Evolutionary conservation across 2,329 filamentous ascomycete genomes (phyloP), one percentile per base, ranked within the genome.

Genomic region (Aplosporella prunicola): DNA sequence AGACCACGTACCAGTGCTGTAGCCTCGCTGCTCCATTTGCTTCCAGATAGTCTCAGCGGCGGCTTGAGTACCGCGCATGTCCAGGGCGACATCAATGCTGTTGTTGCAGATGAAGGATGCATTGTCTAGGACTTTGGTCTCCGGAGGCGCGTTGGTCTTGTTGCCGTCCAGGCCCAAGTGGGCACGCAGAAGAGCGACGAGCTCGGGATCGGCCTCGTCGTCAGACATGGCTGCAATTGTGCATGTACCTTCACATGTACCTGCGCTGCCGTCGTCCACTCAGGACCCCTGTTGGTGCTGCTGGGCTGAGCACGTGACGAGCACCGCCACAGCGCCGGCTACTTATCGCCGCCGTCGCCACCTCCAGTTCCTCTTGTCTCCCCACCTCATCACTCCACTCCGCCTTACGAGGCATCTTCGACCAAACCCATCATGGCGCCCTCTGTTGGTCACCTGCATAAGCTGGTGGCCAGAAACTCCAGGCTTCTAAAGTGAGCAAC

Each of bases 71-170:
- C 82, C 78, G 39, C 75, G 72, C 69, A 88, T 87, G 53, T 89
- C 82, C 28, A 98, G 68, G 9, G 86, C 84, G 22, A 98, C 86
- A 56, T 98, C 91, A 56, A 94, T 87, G 45, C 85, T 76, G 61
- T 95, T 91, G 64, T 94, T 78, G 63, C 82, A 93, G 52, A 96
- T 80, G 62, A 81, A 84, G 60, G 93, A 79, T 29, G 88, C 88
- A 44, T 78, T 74, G 46, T 84, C 70, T 4, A 96, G 73, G 26
- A 96, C 87, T 34, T 80, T 82, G 5, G 84, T 93, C 50, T 89
- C 82, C 14, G 82, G 74, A 15, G 79, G 62, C 5, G 58, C 72
- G 14, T 72, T 62, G 31, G 71, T 60, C 36, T 75, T 53, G 17
- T 65, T 59, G 14, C 68, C 63, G 40, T 73, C 72, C 37, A 81